Evolutionary conservation across 169 alveolate genomes (phyloP), one percentile per base, ranked within the genome.

Genomic region (Plasmodium cynomolgi): DNA sequence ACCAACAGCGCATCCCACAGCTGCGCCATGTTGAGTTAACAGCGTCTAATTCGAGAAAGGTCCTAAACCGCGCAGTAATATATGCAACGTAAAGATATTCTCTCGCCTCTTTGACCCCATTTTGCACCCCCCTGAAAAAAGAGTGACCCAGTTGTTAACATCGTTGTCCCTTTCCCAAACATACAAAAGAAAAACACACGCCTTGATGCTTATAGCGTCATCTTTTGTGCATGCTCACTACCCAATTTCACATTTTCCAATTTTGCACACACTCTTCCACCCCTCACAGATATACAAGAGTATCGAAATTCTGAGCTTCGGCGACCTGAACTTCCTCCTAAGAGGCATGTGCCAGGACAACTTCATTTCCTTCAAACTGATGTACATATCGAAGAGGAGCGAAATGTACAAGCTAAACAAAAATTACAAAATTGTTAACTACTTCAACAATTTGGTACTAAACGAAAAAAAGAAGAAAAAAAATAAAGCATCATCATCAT

Each of bases 271-370:
- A 1, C 68, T 13, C 41, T 50, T 3, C 68, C 37, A 23, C 41
- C 39, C 44, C 39, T 58, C 81, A 26, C 83, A 88, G 94, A 88
- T 88, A 58, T 88, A 68, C 79, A 88, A 80, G 74, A 88, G 75
- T 41, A 54, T 62, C 7, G 94, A 88, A 88, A 37, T 88, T 39
- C 23, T 88, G 72, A 88, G 72, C 56, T 81, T 88, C 50, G 77
- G 94, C 50, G 94, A 88, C 26, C 37, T 88, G 62, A 88, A 37
- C 54, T 41, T 81, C 50, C 81, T 88, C 8, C 74, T 88, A 79
- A 88, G 71, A 58, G 86, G 90, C n/a, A 88, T 88, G 94, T 88
- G 83, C 23, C 83, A 88, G 34, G 94, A 88, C 62, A 62, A 44
- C 3, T 88, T 88, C 47, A 62, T 88, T 56, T 58, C 82, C 17